Evolutionary conservation across 106 monocot species (phyloP), one percentile per base, ranked within the genome.

Genomic region (Platanthera zijinensis): DNA sequence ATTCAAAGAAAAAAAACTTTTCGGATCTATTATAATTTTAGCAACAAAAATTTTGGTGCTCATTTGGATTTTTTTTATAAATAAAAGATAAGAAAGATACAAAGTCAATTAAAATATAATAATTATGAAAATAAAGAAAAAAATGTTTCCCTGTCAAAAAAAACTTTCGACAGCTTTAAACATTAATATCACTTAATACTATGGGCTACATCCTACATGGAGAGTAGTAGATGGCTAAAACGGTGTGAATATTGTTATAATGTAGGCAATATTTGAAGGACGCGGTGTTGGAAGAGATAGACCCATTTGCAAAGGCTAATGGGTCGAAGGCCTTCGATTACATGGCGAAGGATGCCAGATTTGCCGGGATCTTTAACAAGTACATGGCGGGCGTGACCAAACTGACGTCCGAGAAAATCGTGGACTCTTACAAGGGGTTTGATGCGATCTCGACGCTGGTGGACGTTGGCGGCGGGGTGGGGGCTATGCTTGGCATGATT

Each of bases 271-370:
- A 76, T 18, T 48, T 77, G 21, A 64, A 77, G 30, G 59, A 66
- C 5, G 77, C 63, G 3, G 67, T 77, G 11, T 10, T 67, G 19
- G 77, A 77, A 10, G 77, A 46, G 5, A 62, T 50, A 45, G 28
- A 46, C 51, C 77, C 77, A 5, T 77, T 77, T 21, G 7, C 4
- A 8, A 50, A 67, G 8, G 63, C 49, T 0, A 28, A 87, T 46
- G 90, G 90, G 10, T 76, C 68, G 84, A 66, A 70, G 7, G 13
- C 49, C 8, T 86, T 84, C 21, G 84, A 89, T 53, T 86, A 84
- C 78, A 57, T 50, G 1, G 80, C 46, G 14, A 17, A 62, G 52
- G 79, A 84, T 64, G 72, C 30, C 5, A 64, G 51, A 11, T 62
- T 77, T 19, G 77, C 32, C 10, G 56, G 46, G 61, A 10, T 86